Conservation (phyloP, 1,139 yeast genomes). For the Taphrina sp. region DNA sequence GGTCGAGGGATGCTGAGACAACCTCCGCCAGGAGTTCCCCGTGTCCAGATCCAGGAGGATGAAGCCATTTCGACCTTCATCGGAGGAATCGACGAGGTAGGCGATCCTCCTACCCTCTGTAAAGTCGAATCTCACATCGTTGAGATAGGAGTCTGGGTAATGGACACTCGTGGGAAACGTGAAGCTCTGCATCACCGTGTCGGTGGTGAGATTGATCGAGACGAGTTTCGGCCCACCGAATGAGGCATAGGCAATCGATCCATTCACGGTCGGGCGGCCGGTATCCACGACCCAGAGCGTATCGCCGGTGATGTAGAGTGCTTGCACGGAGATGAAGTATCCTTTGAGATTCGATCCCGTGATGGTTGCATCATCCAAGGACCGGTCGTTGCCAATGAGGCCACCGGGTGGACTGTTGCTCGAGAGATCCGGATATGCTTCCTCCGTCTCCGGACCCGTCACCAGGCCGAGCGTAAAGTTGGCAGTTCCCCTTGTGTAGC, state of each 20-base stretch:
- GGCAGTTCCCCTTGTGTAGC: not conserved
- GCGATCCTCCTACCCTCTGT: not conserved
- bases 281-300: slow-evolving; percentile 4
- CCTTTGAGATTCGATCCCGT: not conserved
- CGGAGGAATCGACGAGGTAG: not conserved
- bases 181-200: not conserved
- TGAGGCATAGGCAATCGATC: not conserved
- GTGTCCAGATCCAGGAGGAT: not conserved
- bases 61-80: slow-evolving; percentile 1
- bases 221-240: slow-evolving; percentile 1
- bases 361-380: too few species aligned
- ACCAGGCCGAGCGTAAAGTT: not conserved
- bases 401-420: not conserved
- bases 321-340: slow-evolving; percentile 1
- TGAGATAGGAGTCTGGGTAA: slow-evolving; percentile 1
- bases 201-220: not conserved
- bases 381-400: too few species aligned
- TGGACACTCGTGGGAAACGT: slow-evolving; percentile 1
- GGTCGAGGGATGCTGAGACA: not conserved
- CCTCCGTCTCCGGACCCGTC: not conserved
- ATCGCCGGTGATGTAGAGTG: not conserved
- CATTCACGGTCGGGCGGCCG: not conserved
- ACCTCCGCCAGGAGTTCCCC: not conserved
- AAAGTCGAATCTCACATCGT: not conserved
- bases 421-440: not conserved